Evolutionary conservation across 805 yeast genomes (phyloP), one percentile per base, ranked within the genome.

Genomic region (Ogataea methanolica): DNA sequence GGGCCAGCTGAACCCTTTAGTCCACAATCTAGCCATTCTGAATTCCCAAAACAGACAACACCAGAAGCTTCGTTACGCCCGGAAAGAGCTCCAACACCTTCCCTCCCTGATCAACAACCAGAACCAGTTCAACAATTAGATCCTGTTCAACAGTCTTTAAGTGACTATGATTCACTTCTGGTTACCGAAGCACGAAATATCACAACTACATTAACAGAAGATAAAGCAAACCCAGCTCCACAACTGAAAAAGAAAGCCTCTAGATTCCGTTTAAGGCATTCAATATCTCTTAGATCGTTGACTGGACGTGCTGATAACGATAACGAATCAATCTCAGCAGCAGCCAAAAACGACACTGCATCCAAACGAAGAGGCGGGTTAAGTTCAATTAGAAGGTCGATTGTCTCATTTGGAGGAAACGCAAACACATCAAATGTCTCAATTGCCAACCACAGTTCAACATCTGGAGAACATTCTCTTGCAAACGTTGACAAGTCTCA

Each of bases 401-500:
- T 44, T 17, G 26, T 39, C 6, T 58, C 60, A 5, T 45, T 55
- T 40, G 42, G 48, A 12, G 42, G 45, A 6, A 23, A 15, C 12
- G 21, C 17, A 19, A 31, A 26, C 36, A n/a, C 33, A 26, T 8
- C 11, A 26, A 26, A 26, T 26, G 11, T 26, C 12, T 11, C 31
- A 26, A 26, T 11, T 9, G 12, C 37, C 17, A 21, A 46, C 11
- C 38, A 41, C 26, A 40, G 31, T 37, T 39, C 44, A 47, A 45
- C 51, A 43, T 53, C 61, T 51, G 50, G 61, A 61, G 65, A 67
- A 57, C 54, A 65, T 60, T 15, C 59, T 58, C 11, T 59, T 17
- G 19, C 55, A 6, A 34, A 26, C 9, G 5, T 63, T 41, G 69
- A 65, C 45, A 69, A 68, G 47, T 57, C 67, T 7, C 70, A 68